These are phyloP conservation scores for Melastoma candidum DNA, from an alignment of 441 rosid species.

Conservation along the genomic window DNA sequence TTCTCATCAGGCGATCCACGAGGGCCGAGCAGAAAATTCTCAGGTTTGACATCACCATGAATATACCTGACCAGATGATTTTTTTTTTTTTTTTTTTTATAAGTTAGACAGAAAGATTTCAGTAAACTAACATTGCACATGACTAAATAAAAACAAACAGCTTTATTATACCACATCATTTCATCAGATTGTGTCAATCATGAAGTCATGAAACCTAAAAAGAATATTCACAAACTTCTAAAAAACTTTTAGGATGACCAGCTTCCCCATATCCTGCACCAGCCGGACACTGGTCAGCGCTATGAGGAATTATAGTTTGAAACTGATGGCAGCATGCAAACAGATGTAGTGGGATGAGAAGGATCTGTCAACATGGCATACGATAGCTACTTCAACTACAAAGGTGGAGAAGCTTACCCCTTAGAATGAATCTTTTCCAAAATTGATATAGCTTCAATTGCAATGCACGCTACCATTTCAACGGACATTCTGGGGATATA, in stretches of 20 bases:
- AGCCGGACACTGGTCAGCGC: too few species aligned
- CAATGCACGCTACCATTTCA: conserved; percentile 98
- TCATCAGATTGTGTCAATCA: too few species aligned
- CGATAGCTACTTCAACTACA: background rate
- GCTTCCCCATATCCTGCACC: too few species aligned
- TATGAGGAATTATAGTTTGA: too few species aligned
- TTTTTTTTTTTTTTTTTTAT: too few species aligned
- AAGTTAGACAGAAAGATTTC: too few species aligned
- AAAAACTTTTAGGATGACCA: too few species aligned
- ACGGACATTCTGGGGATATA: conserved; percentile 63
- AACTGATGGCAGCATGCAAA: too few species aligned
- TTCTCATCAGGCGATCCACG: background rate
- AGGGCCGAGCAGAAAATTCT: conserved; percentile 2
- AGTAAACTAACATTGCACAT: background rate
- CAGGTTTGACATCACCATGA: conserved; percentile 6
- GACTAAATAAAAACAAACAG: too few species aligned
- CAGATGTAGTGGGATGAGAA: background rate
- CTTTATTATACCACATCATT: too few species aligned
- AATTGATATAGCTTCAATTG: conserved; percentile 89
- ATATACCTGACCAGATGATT: background rate
- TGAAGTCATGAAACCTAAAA: too few species aligned
- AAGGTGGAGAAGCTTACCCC: conserved; percentile 36
- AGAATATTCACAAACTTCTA: too few species aligned
- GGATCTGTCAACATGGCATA: background rate
- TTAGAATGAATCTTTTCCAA: conserved; percentile 81